Percentiles rank a stretch among this genome's conserved stretches.
Evolutionary conservation across 2,329 filamentous ascomycete species (phyloP).

Genomic region (Pseudogymnoascus sp.): DNA sequence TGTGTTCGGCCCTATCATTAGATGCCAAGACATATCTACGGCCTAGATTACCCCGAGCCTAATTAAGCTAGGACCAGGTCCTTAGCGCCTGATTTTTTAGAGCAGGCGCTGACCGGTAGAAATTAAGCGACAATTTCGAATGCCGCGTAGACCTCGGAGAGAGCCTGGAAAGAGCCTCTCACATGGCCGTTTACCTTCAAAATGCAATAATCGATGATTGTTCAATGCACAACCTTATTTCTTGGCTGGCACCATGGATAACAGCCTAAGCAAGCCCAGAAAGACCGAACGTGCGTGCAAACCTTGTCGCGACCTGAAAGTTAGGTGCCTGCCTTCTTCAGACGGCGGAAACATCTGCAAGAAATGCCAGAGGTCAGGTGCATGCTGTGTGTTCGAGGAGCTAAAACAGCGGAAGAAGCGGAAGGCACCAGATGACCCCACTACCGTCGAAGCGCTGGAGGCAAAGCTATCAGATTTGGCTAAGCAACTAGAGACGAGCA

Average conservation of each 20-base stretch:
- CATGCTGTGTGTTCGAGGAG: slow-evolving; percentile 1
- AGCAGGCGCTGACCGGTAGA: neutral
- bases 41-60: neutral
- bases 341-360: neutral
- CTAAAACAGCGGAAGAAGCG: neutral
- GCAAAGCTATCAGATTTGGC: neutral
- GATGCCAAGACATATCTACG: neutral
- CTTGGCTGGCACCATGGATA: neutral
- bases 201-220: neutral
- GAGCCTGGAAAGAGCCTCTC: neutral
- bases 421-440: neutral
- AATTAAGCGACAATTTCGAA: slow-evolving; percentile 1
- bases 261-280: neutral
- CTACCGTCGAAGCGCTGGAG: neutral
- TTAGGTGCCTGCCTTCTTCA: neutral
- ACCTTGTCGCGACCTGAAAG: neutral
- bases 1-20: slow-evolving; percentile 1
- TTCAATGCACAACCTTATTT: neutral
- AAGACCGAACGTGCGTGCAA: slow-evolving; percentile 1
- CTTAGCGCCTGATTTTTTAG: neutral
- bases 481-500: neutral
- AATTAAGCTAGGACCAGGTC: neutral
- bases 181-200: neutral
- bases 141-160: neutral
- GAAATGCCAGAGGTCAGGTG: slow-evolving; percentile 6